phyloP scores from a whole-genome alignment of 441 rosid species.

The Syzygium syzygioides region DNA sequence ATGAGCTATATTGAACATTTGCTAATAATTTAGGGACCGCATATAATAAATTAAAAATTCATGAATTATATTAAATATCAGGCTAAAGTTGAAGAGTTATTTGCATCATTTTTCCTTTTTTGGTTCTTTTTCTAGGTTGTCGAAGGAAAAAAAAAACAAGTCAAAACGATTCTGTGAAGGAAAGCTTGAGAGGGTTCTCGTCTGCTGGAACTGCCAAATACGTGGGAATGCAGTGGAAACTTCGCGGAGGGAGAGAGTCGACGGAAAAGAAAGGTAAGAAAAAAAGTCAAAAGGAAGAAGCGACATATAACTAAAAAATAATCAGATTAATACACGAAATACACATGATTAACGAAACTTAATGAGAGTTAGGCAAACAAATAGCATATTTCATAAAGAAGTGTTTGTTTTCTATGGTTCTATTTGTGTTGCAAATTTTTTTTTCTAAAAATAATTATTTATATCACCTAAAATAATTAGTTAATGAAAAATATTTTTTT shows the following conservation, averaged over 20 bases:
- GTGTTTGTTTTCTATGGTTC: neutral
- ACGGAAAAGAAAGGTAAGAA: neutral
- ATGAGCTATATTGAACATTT: too few species aligned
- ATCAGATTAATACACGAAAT: neutral
- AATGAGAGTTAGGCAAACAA: neutral
- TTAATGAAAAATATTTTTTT: accelerated
- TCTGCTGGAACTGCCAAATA: neutral
- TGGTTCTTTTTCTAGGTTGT: neutral
- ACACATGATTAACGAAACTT: neutral
- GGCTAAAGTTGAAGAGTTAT: too few species aligned
- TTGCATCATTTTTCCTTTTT: neutral
- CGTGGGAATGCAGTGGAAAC: neutral
- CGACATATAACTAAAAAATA: neutral
- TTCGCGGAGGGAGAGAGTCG: neutral
- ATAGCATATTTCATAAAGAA: neutral
- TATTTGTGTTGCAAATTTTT: neutral
- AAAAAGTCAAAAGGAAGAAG: neutral
- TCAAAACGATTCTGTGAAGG: neutral
- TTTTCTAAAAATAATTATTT: accelerated
- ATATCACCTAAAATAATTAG: accelerated
- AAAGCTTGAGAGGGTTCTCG: neutral
- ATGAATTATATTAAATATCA: too few species aligned
- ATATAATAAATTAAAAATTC: too few species aligned
- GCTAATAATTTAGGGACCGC: too few species aligned
- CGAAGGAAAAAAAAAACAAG: neutral